Conservation (phyloP, 768 basidiomycete species). For the Phaffia australis region DNA sequence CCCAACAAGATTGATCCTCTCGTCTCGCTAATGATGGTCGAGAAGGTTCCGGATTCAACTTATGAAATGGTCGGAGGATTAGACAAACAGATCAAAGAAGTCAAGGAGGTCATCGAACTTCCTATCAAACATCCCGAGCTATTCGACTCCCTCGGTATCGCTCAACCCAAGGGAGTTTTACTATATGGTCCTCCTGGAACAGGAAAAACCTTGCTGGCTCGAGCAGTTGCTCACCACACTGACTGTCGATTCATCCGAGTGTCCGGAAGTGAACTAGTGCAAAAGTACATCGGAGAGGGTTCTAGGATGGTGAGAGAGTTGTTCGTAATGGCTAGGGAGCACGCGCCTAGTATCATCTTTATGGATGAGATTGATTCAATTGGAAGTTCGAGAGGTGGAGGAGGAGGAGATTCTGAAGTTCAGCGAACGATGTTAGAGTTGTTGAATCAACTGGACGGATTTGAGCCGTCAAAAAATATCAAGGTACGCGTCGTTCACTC, state of each 20-base stretch:
- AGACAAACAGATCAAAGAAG: slow-evolving; percentile 96
- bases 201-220: slow-evolving; percentile 86
- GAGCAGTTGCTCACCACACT: slow-evolving; percentile 93
- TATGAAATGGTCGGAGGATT: slow-evolving; percentile 99
- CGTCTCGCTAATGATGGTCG: slow-evolving; percentile 99
- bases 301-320: slow-evolving; percentile 92
- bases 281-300: slow-evolving; percentile 97
- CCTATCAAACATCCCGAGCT: slow-evolving; percentile 96
- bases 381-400: slow-evolving; percentile 62
- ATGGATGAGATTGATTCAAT: slow-evolving; percentile 99
- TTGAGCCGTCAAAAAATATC: slow-evolving; percentile 72
- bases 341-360: slow-evolving; percentile 96
- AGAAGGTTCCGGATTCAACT: slow-evolving; percentile 97
- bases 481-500: slow-evolving; percentile 41
- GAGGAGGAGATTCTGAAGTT: slow-evolving; percentile 76
- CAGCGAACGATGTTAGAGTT: slow-evolving; percentile 84
- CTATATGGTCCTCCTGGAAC: slow-evolving; percentile 94
- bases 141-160: slow-evolving; percentile 91
- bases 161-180: slow-evolving; percentile 90
- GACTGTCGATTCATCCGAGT: slow-evolving; percentile 97
- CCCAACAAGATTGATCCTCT: slow-evolving; percentile 98
- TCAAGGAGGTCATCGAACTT: slow-evolving; percentile 96
- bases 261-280: slow-evolving; percentile 83
- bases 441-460: slow-evolving; percentile 78
- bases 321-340: slow-evolving; percentile 96